Evolutionary conservation across 345 rosid genomes (phyloP).

Genomic region (Physaria fendleri): DNA sequence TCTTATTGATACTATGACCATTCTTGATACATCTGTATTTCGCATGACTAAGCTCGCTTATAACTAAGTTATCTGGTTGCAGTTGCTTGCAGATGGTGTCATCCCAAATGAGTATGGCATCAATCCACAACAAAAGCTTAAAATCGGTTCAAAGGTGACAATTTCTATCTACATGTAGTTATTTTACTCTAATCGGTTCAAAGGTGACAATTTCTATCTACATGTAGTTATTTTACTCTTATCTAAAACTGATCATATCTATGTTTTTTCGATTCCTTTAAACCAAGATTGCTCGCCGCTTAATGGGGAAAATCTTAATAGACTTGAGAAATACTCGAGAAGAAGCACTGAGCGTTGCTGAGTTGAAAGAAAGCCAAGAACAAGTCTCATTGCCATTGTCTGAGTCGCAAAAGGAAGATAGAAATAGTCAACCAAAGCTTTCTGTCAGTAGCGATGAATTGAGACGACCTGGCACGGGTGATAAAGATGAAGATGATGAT

Average conservation of each 20-base stretch:
- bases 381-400: constrained; percentile 35
- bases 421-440: constrained; percentile 46
- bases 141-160: constrained; percentile 91
- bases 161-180: neutral
- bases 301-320: constrained; percentile 93
- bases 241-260: neutral
- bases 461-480: constrained; percentile 66
- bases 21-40: constrained; percentile 3
- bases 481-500: constrained; percentile 91
- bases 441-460: constrained; percentile 47
- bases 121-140: constrained; percentile 92
- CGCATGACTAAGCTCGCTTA: neutral
- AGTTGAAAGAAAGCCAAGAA: constrained; percentile 68
- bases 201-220: constrained; percentile 45
- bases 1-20: neutral
- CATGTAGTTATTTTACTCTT: neutral
- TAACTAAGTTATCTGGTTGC: constrained; percentile 28
- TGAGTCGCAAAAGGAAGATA: constrained; percentile 42
- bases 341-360: constrained; percentile 90
- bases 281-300: constrained; percentile 80
- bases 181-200: constrained; percentile 56
- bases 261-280: neutral
- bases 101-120: constrained; percentile 98
- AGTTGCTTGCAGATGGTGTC: constrained; percentile 98
- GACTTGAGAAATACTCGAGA: constrained; percentile 95